phyloP scores from a whole-genome alignment of 768 basidiomycete genomes.

The Asterophora parasitica region DNA sequence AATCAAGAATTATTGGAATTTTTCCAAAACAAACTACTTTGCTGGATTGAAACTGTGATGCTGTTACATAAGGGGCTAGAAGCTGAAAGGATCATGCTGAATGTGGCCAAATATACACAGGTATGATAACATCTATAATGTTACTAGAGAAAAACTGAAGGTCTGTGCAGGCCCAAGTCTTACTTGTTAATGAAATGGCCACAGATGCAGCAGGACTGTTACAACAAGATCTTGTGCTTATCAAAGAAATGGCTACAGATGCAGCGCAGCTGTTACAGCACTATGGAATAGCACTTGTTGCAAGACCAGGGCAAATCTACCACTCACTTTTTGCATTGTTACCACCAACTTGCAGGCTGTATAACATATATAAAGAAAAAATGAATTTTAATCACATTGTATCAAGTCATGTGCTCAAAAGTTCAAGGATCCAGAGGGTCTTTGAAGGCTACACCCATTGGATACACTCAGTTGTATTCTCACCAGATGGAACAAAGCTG shows the following conservation, averaged over 20 bases:
- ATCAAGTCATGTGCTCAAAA: not conserved
- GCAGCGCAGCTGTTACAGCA: not conserved
- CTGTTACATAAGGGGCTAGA: not conserved
- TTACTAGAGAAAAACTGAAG: too few species aligned
- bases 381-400: not conserved
- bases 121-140: not conserved
- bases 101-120: not conserved
- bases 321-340: not conserved
- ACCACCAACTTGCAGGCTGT: not conserved
- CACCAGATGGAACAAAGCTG: not conserved
- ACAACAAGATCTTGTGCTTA: too few species aligned
- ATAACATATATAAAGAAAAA: not conserved
- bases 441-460: not conserved
- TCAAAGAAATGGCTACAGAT: too few species aligned
- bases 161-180: not conserved
- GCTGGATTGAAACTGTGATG: not conserved
- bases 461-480: not conserved
- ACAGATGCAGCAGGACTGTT: not conserved
- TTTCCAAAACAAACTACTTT: not conserved
- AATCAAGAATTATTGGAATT: not conserved
- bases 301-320: not conserved
- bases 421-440: not conserved
- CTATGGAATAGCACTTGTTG: not conserved
- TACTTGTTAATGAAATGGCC: not conserved
- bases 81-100: not conserved